Evolutionary conservation across 2,329 filamentous ascomycete genomes (phyloP).

Genomic region (Xylariaceae sp.): DNA sequence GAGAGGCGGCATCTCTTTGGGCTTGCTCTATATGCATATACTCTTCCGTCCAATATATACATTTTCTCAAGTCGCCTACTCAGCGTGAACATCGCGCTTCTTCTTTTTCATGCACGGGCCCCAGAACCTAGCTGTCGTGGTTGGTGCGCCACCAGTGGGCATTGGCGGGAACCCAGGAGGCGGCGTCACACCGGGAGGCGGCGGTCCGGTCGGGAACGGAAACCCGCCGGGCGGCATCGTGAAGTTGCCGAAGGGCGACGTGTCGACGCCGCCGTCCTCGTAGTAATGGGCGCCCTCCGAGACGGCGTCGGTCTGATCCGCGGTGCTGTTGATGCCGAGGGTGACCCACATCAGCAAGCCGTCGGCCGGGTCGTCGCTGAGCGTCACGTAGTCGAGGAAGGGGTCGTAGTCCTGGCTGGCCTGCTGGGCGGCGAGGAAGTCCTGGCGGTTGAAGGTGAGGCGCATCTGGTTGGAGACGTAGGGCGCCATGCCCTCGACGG

Average conservation of each 20-base stretch:
- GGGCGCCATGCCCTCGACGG: constrained; percentile 51
- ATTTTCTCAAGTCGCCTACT: not conserved
- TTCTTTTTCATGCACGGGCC: constrained; percentile 29
- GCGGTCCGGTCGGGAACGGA: constrained; percentile 12
- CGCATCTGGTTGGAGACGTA: constrained; percentile 47
- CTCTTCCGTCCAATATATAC: not conserved
- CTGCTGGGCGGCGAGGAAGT: constrained; percentile 50
- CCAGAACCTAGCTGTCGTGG: constrained; percentile 21
- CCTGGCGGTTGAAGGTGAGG: constrained; percentile 52
- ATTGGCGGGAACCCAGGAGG: constrained; percentile 15
- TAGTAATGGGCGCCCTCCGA: constrained; percentile 27
- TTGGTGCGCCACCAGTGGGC: constrained; percentile 11
- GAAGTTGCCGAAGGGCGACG: constrained; percentile 20
- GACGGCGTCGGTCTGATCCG: constrained; percentile 27
- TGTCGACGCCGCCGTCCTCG: constrained; percentile 28
- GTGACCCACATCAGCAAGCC: constrained; percentile 56
- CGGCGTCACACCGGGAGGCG: constrained; percentile 10
- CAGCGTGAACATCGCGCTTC: constrained; percentile 16
- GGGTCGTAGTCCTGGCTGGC: constrained; percentile 41
- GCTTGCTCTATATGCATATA: not conserved
- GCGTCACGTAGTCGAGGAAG: constrained; percentile 57
- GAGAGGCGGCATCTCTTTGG: not conserved
- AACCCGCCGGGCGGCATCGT: constrained; percentile 19
- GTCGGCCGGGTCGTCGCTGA: constrained; percentile 54
- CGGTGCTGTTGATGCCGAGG: constrained; percentile 48